Evolutionary conservation across 192 early-diverging fungal species (phyloP).

Genomic region (Backusella australiensis): DNA sequence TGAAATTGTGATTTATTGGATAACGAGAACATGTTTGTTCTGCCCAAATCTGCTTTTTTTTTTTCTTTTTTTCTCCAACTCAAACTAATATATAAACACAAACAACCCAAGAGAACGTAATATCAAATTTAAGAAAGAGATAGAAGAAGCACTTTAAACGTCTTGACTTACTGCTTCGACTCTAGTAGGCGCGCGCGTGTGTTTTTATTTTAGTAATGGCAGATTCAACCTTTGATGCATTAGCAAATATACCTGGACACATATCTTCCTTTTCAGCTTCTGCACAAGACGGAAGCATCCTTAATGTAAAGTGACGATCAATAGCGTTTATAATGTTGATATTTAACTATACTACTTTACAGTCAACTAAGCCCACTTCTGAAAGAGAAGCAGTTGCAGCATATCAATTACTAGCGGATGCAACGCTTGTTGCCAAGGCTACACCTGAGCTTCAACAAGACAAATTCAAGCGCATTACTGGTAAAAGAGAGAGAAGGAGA

Average conservation of each 20-base stretch:
- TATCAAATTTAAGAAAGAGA: too few species aligned
- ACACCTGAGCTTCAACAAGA: conserved; percentile 4
- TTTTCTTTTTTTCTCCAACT: too few species aligned
- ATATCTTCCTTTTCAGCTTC: conserved; percentile 13
- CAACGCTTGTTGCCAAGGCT: background rate
- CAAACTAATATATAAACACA: too few species aligned
- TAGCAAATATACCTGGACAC: conserved; percentile 12
- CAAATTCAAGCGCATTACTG: conserved; percentile 19
- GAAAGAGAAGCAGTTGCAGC: conserved; percentile 4
- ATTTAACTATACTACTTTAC: background rate
- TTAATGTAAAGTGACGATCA: background rate
- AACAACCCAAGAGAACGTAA: too few species aligned
- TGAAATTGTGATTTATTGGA: too few species aligned
- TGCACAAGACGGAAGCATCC: conserved; percentile 3
- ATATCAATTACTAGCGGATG: conserved; percentile 16
- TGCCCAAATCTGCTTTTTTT: too few species aligned
- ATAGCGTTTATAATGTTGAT: too few species aligned
- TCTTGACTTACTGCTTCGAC: background rate
- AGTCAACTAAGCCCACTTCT: conserved; percentile 5
- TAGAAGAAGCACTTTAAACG: background rate
- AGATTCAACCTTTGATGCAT: conserved; percentile 9
- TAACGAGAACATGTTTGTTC: too few species aligned
- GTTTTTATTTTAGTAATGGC: background rate
- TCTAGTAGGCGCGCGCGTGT: too few species aligned
- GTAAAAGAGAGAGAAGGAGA: background rate